Evolutionary conservation across 2,329 filamentous ascomycete species (phyloP).

Genomic region (Talaromyces sp.): DNA sequence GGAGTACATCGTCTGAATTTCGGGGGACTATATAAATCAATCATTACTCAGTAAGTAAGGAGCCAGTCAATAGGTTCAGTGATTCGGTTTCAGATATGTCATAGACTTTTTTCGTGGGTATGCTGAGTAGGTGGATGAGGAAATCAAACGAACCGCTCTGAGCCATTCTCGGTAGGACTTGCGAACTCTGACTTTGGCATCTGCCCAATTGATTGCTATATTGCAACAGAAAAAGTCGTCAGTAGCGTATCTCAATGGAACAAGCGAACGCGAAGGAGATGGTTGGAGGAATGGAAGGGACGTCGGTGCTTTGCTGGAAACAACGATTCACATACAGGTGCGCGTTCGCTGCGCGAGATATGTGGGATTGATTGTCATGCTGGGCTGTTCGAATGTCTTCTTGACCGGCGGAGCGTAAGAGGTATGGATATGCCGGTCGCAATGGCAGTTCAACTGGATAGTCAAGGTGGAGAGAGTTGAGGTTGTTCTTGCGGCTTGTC

Average conservation of each 20-base stretch:
- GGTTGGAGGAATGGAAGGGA: not conserved
- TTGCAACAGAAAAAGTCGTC: conserved; percentile 18
- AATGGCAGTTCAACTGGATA: not conserved
- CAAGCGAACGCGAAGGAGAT: not conserved
- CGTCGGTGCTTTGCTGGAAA: not conserved
- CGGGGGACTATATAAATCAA: conserved; percentile 64
- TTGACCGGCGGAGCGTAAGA: not conserved
- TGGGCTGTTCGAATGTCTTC: not conserved
- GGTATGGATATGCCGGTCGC: not conserved
- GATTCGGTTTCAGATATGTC: not conserved
- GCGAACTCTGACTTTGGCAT: conserved; percentile 82
- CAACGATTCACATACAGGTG: conserved; percentile 56
- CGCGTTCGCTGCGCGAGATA: conserved; percentile 79
- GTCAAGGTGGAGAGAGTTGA: conserved; percentile 8
- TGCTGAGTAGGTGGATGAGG: not conserved
- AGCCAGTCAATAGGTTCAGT: not conserved
- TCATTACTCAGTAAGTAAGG: not conserved
- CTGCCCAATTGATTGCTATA: conserved; percentile 78
- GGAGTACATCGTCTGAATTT: conserved; percentile 97
- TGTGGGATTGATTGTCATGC: conserved; percentile 86
- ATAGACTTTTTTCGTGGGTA: not conserved
- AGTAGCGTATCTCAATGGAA: conserved; percentile 7
- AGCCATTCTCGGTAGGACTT: conserved; percentile 93
- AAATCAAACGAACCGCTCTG: conserved; percentile 83
- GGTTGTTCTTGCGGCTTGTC: conserved; percentile 10